A percentile compares a stretch with the other conserved stretches of the same genome.
These are phyloP conservation scores for Malassezia arunalokei DNA, from an alignment of 1,284 basidiomycete genomes.

Conservation along the genomic window DNA sequence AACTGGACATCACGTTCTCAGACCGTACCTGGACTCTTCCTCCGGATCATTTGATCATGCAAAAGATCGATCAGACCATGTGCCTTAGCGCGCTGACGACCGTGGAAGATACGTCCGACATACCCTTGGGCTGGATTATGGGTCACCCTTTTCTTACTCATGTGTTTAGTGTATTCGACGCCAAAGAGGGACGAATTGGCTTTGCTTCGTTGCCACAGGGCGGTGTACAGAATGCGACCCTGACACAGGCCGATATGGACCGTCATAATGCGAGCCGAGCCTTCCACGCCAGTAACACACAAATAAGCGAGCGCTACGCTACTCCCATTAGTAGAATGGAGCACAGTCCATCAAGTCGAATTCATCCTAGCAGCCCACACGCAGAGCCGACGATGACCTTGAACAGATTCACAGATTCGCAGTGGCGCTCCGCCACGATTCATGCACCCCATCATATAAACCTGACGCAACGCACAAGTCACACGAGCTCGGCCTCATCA, in stretches of 20 bases:
- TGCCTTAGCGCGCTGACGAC: constrained; percentile 77
- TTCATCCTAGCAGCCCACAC: too few species aligned
- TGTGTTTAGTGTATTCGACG: constrained; percentile 35
- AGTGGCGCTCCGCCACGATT: too few species aligned
- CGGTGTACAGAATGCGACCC: constrained; percentile 2
- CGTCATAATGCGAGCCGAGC: too few species aligned
- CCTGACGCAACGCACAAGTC: too few species aligned
- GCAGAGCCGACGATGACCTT: too few species aligned
- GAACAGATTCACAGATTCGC: too few species aligned
- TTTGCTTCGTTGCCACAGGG: constrained; percentile 29
- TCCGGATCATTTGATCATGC: constrained; percentile 66
- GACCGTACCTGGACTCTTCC: constrained; percentile 64
- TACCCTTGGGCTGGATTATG: constrained; percentile 64
- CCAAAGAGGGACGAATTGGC: constrained; percentile 23
- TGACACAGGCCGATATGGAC: not conserved
- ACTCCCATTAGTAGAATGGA: too few species aligned
- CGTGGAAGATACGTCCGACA: constrained; percentile 1
- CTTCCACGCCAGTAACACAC: too few species aligned
- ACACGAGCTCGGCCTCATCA: too few species aligned
- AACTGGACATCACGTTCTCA: constrained; percentile 61
- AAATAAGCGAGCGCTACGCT: too few species aligned
- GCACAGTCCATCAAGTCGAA: too few species aligned
- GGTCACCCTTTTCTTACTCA: constrained; percentile 81
- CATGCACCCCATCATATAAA: too few species aligned
- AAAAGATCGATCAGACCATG: constrained; percentile 42